These are phyloP conservation scores for Euphorbia tirucalli DNA, from an alignment of 345 rosid species.

Conservation along the genomic window DNA sequence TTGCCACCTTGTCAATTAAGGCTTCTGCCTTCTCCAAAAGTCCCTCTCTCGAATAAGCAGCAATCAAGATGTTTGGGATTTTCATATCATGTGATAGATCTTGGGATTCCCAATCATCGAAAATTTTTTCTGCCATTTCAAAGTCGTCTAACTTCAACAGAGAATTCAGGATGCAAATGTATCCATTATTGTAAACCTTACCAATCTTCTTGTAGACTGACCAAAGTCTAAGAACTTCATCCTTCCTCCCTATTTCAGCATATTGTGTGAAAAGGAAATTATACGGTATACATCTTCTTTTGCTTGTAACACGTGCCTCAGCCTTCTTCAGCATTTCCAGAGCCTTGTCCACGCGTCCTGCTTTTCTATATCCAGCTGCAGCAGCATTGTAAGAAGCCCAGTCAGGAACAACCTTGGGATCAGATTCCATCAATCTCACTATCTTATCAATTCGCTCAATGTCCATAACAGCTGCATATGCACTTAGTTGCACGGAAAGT, in stretches of 20 bases:
- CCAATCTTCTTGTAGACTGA: too few relatives aligned
- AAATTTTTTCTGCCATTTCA: conserved; percentile 30
- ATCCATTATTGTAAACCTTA: too few relatives aligned
- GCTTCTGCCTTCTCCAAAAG: conserved; percentile 30
- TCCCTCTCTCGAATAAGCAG: conserved; percentile 31
- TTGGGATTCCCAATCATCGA: conserved; percentile 38
- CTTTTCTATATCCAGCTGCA: conserved; percentile 27
- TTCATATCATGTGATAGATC: conserved; percentile 11
- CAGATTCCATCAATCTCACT: conserved; percentile 30
- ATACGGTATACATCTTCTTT: conserved; percentile 9
- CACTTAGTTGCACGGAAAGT: conserved; percentile 22
- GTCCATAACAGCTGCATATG: conserved; percentile 29
- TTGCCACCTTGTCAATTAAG: neutral
- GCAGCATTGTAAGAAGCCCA: conserved; percentile 17
- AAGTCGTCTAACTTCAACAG: neutral
- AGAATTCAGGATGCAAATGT: too few relatives aligned
- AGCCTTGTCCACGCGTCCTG: conserved; percentile 32
- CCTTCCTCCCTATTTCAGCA: conserved; percentile 37
- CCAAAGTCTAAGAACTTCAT: conserved; percentile 35
- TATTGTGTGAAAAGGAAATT: conserved; percentile 28
- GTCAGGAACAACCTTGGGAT: conserved; percentile 20
- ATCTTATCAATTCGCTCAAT: conserved; percentile 25
- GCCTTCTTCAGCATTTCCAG: conserved; percentile 31
- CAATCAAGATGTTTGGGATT: conserved; percentile 32
- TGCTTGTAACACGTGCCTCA: too few relatives aligned